Evolutionary conservation across 2,329 filamentous ascomycete genomes (phyloP).

Genomic region (Hortaea sp.): DNA sequence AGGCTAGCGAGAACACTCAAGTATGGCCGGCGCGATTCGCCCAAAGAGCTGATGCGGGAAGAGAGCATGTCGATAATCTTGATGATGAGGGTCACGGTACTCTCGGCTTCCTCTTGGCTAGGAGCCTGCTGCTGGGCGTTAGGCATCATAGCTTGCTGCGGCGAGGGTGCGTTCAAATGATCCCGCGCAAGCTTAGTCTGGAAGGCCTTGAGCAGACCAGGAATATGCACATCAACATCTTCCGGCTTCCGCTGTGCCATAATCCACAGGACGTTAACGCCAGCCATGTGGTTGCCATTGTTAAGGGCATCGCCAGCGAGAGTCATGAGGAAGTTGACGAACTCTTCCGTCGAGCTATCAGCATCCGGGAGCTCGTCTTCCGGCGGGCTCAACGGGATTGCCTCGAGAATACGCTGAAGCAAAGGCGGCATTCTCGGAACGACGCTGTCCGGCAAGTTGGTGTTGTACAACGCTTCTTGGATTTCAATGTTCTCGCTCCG

Average conservation of each 20-base stretch:
- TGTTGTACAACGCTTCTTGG: conserved; percentile 78
- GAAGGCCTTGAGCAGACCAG: conserved; percentile 82
- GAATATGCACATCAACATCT: conserved; percentile 82
- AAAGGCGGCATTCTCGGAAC: conserved; percentile 57
- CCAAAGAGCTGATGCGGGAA: conserved; percentile 81
- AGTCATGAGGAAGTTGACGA: conserved; percentile 73
- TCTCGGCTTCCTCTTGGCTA: conserved; percentile 67
- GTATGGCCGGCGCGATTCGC: conserved; percentile 84
- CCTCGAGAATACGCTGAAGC: conserved; percentile 73
- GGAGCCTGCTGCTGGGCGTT: conserved; percentile 39
- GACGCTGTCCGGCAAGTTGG: conserved; percentile 58
- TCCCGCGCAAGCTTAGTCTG: conserved; percentile 88
- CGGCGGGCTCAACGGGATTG: conserved; percentile 69
- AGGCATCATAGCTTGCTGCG: conserved; percentile 41
- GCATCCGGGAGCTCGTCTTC: conserved; percentile 61
- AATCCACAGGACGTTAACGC: conserved; percentile 89
- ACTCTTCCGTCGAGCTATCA: conserved; percentile 69
- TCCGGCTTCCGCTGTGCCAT: conserved; percentile 74
- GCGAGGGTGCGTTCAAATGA: conserved; percentile 66
- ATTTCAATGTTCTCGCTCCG: conserved; percentile 84
- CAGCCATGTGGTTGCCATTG: conserved; percentile 69
- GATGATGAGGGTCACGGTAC: conserved; percentile 84
- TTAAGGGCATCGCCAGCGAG: conserved; percentile 74
- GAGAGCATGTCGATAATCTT: conserved; percentile 93
- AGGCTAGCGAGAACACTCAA: conserved; percentile 89